Base-by-base conservation (phyloP, 352 stramenopile genomes). In the Phytophthora kernoviae region DNA sequence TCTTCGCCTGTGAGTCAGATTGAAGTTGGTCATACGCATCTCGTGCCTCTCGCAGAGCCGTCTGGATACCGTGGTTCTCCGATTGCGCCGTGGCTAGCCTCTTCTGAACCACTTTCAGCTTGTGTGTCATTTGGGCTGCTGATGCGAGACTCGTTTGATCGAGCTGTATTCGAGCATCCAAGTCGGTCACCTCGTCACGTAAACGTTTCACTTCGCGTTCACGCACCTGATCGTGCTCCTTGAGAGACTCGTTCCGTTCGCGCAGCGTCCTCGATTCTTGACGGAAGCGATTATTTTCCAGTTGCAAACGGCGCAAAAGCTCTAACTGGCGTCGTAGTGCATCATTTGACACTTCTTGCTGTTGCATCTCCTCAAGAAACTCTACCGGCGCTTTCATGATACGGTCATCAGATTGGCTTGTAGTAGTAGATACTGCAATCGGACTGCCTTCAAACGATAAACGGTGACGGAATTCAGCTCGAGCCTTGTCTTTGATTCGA, bases 221-320 rank as follows among this genome's bases (percentile, higher is more conserved):
- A 46, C 81, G 71, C 2, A 78, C 33, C 17, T 76, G 42, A 24
- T 69, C 65, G 12, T 73, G 69, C 50, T 85, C 75, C 40, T 79
- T 68, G 0, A 91, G 54, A 14, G 62, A 57, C 9, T 79, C 67
- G 24, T 84, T 80, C 34, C 78, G 68, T 21, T 84, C 79, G 14
- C 76, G 62, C 17, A 85, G 56, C 2, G 70, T 61, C 7, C 75
- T 66, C 3, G 62, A 62, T 33, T 91, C 82, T 32, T 78, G 71
- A 10, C 79, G 78, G 33, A 91, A 87, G 41, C 79, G 77, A 44
- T 85, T 88, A 61, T 91, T 91, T 39, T 91, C 82, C 6, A 88
- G 53, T 49, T 91, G 79, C 2, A 91, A 65, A 0, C 82, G 77
- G 14, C 79, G 73, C n/a, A 91, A 48, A 6, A 91, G 66, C 60